These are phyloP conservation scores for Aspergillus haitiensis DNA, from an alignment of 495 filamentous ascomycete genomes.

Conservation along the genomic window DNA sequence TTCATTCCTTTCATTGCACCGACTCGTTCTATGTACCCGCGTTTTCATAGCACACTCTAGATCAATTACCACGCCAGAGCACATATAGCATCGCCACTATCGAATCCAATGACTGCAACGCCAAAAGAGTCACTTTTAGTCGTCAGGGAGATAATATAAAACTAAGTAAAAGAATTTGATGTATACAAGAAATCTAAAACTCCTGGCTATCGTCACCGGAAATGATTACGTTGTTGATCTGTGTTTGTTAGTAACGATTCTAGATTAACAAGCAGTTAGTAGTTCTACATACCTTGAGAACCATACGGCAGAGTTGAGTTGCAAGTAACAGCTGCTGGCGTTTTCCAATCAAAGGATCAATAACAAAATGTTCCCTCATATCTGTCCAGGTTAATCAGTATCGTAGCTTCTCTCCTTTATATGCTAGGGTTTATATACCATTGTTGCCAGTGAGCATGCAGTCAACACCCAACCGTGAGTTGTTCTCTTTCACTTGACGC, in stretches of 20 bases:
- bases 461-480: conserved; percentile 85
- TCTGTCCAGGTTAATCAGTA: conserved; percentile 47
- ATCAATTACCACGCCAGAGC: conserved; percentile 17
- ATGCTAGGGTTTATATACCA: conserved; percentile 47
- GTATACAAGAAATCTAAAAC: conserved; percentile 60
- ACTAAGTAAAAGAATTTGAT: conserved; percentile 13
- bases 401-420: not conserved
- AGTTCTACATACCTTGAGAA: conserved; percentile 76
- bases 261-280: not conserved
- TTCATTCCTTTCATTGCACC: conserved; percentile 23
- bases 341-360: conserved; percentile 97
- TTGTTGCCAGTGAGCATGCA: conserved; percentile 95
- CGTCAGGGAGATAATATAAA: conserved; percentile 14
- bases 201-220: conserved; percentile 89
- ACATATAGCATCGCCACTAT: conserved; percentile 8
- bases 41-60: conserved; percentile 19
- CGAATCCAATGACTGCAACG: conserved; percentile 13
- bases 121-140: conserved; percentile 24
- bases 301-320: conserved; percentile 98
- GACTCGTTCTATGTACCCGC: conserved; percentile 21
- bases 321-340: conserved; percentile 93
- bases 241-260: conserved; percentile 24
- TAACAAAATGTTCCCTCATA: conserved; percentile 96
- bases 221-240: conserved; percentile 92
- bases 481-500: conserved; percentile 87